Evolutionary conservation across 2,329 filamentous ascomycete species (phyloP).

Genomic region (Torrubiellomyces zombiae): DNA sequence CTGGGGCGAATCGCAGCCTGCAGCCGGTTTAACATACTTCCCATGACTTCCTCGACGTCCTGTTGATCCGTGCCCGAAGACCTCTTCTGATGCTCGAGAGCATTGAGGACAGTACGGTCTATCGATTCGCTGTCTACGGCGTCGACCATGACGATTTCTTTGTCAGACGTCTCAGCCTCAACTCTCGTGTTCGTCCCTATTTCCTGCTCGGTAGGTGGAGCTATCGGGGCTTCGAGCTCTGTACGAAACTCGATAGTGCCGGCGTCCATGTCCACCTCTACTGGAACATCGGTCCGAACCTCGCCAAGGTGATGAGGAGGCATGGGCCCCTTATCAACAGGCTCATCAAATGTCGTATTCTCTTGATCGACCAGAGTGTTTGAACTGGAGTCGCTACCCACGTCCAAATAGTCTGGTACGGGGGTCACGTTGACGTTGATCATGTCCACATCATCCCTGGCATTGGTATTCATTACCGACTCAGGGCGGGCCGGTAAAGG

Average conservation of each 20-base stretch:
- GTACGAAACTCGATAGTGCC: slow-evolving; percentile 1
- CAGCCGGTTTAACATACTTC: slow-evolving; percentile 79
- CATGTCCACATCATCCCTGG: slow-evolving; percentile 17
- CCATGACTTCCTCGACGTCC: slow-evolving; percentile 91
- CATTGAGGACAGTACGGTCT: slow-evolving; percentile 28
- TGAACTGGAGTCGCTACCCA: slow-evolving; percentile 31
- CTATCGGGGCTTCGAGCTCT: slow-evolving; percentile 2
- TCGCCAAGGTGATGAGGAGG: too few species aligned
- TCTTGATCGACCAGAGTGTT: slow-evolving; percentile 31
- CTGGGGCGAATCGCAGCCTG: slow-evolving; percentile 69
- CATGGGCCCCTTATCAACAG: slow-evolving; percentile 19
- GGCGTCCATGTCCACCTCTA: slow-evolving; percentile 4
- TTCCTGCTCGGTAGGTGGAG: not conserved
- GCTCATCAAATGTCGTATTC: slow-evolving; percentile 19
- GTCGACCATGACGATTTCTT: slow-evolving; percentile 14
- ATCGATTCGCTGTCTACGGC: slow-evolving; percentile 19
- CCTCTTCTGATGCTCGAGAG: slow-evolving; percentile 27
- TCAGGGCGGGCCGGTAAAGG: slow-evolving; percentile 33
- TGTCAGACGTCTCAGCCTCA: slow-evolving; percentile 3
- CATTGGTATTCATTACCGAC: slow-evolving; percentile 17
- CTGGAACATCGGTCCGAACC: slow-evolving; percentile 4
- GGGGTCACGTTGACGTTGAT: slow-evolving; percentile 16
- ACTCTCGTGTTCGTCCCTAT: not conserved
- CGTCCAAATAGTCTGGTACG: slow-evolving; percentile 16
- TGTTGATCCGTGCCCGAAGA: slow-evolving; percentile 55